Conservation (phyloP, 139 green algal genomes). For the Chlamydomonas incerta region DNA sequence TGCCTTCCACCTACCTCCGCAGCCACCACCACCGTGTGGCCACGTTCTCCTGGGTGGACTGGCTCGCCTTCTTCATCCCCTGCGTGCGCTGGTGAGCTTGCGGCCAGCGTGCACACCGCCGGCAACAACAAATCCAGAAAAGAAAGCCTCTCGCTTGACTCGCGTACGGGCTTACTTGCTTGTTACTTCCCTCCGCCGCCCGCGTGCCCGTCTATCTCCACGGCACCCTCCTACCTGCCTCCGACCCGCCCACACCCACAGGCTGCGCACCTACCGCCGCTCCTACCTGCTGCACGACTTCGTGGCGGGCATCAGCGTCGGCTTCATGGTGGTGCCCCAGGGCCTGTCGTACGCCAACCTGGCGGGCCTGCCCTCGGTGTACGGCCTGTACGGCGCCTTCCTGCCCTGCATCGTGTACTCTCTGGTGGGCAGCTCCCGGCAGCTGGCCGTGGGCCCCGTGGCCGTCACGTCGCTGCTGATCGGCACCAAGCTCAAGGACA, state of each 20-base stretch:
- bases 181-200: no score
- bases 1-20: neutral
- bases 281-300: slow-evolving; percentile 55
- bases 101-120: no score
- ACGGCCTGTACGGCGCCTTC: slow-evolving; percentile 92
- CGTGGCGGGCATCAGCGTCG: slow-evolving; percentile 76
- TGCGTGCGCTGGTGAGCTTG: slow-evolving; percentile 63
- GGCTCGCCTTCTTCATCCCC: slow-evolving; percentile 64
- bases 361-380: slow-evolving; percentile 78
- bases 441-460: slow-evolving; percentile 55
- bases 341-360: slow-evolving; percentile 81
- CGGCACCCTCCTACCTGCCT: no score
- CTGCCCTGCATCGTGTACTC: slow-evolving; percentile 85
- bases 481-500: slow-evolving; percentile 24
- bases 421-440: slow-evolving; percentile 72
- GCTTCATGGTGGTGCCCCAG: slow-evolving; percentile 83
- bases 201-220: no score
- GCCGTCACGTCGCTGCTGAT: slow-evolving; percentile 59
- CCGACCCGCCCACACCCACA: no score
- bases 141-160: no score
- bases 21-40: neutral
- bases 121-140: no score
- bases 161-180: no score
- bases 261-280: slow-evolving; percentile 69
- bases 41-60: slow-evolving; percentile 41